phyloP scores from a whole-genome alignment of 441 rosid species.

The Euphorbia corollata region DNA sequence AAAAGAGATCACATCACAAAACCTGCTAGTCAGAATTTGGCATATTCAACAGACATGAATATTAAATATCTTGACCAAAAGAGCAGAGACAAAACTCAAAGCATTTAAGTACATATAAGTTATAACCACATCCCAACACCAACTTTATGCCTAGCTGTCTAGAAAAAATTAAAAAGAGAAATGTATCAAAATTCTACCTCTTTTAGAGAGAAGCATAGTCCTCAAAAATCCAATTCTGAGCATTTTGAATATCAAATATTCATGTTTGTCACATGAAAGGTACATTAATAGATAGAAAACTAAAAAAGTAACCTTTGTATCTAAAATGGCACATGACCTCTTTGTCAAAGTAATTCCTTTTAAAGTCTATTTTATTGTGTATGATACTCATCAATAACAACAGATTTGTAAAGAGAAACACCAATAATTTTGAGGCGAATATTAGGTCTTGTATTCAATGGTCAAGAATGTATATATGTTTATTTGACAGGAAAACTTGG shows the following conservation, averaged over 20 bases:
- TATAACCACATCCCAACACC: not conserved
- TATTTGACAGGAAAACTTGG: not conserved
- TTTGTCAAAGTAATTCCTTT: not conserved
- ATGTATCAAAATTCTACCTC: not conserved
- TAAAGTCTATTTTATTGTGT: not conserved
- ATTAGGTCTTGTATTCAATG: constrained; percentile 5
- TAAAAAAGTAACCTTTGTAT: not conserved
- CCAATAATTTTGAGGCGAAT: not conserved
- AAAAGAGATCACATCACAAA: not conserved
- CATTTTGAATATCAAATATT: not conserved
- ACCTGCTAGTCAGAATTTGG: not conserved
- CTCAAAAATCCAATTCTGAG: not conserved
- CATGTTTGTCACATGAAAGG: not conserved
- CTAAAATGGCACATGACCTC: not conserved
- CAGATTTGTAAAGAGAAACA: too few relatives aligned
- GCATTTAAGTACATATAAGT: not conserved
- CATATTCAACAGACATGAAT: not conserved
- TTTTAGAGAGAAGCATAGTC: not conserved
- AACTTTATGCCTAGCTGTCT: not conserved
- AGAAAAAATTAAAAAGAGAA: not conserved
- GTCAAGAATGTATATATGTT: not conserved
- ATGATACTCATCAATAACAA: not conserved
- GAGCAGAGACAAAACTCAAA: not conserved
- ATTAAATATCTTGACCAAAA: not conserved
- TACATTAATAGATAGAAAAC: not conserved